Percentiles rank a stretch among this genome's conserved stretches.
phyloP scores from a whole-genome alignment of 1,284 basidiomycete species.

The Vanrija humicola region DNA sequence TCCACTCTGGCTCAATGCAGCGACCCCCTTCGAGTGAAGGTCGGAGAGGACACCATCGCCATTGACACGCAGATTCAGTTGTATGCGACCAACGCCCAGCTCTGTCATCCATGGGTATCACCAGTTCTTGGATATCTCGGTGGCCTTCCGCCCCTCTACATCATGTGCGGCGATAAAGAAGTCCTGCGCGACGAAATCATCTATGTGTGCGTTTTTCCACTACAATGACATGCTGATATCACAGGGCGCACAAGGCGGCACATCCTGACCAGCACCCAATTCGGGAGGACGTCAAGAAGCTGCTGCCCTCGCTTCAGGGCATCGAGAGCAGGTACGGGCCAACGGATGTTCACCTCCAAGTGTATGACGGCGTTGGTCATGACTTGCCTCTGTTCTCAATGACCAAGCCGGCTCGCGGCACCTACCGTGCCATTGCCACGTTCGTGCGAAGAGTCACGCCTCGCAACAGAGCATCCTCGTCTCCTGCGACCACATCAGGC shows the following conservation, averaged over 20 bases:
- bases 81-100: constrained; percentile 79
- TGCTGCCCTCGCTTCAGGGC: constrained; percentile 64
- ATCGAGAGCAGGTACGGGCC: constrained; percentile 63
- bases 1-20: constrained; percentile 33
- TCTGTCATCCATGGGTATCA: constrained; percentile 81
- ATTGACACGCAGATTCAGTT: constrained; percentile 70
- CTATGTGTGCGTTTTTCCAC: constrained; percentile 61
- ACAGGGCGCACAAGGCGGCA: constrained; percentile 86
- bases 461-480: no score
- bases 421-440: constrained; percentile 44
- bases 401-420: constrained; percentile 58
- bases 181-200: constrained; percentile 89
- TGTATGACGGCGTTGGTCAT: constrained; percentile 55
- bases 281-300: constrained; percentile 56
- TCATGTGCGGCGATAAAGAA: constrained; percentile 86
- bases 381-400: constrained; percentile 74
- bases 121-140: constrained; percentile 80
- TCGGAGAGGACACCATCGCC: constrained; percentile 25
- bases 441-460: constrained; percentile 23
- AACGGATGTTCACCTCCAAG: constrained; percentile 87
- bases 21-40: constrained; percentile 25
- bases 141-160: constrained; percentile 78
- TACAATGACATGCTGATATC: constrained; percentile 5
- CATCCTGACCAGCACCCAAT: constrained; percentile 71
- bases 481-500: no score